Evolutionary conservation across 139 green algal species (phyloP).

Genomic region (Chlorella sp.): DNA sequence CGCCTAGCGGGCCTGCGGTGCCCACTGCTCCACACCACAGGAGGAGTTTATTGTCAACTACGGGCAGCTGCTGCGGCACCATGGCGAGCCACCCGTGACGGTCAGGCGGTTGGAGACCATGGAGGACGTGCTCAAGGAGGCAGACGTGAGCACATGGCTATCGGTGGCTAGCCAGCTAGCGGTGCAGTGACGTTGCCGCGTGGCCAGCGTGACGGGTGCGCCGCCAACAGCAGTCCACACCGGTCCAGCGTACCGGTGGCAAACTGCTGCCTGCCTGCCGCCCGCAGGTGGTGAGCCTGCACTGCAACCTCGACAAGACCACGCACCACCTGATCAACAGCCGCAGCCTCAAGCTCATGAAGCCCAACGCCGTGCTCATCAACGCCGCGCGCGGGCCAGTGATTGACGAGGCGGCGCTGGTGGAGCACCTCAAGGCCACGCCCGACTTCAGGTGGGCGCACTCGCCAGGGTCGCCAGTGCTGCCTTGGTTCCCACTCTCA

Average conservation of each 20-base stretch:
- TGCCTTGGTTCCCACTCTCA: too few relatives aligned
- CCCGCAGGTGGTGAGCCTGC: slow-evolving; percentile 78
- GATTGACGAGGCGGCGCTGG: slow-evolving; percentile 90
- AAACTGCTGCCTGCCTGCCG: background rate
- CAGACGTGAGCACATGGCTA: slow-evolving; percentile 90
- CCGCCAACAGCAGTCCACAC: too few relatives aligned
- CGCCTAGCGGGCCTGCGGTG: too few relatives aligned
- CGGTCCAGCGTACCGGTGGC: too few relatives aligned
- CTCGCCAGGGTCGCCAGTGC: too few relatives aligned
- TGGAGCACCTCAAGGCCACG: slow-evolving; percentile 89
- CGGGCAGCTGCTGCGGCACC: slow-evolving; percentile 70
- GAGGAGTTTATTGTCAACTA: slow-evolving; percentile 74
- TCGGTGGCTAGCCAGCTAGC: too few relatives aligned
- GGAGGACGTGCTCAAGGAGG: slow-evolving; percentile 84
- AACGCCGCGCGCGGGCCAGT: slow-evolving; percentile 88
- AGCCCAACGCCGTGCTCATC: slow-evolving; percentile 86
- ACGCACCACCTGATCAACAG: slow-evolving; percentile 94
- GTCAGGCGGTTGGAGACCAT: slow-evolving; percentile 66
- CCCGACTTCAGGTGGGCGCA: slow-evolving; percentile 77
- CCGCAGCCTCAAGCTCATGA: slow-evolving; percentile 89
- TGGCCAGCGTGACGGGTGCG: too few relatives aligned
- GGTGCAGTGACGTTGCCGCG: too few relatives aligned
- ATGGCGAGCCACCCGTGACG: slow-evolving; percentile 68
- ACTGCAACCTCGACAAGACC: slow-evolving; percentile 88
- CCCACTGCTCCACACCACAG: too few relatives aligned